Conservation (phyloP, 495 filamentous ascomycete species). For the Talaromyces stipitatus region DNA sequence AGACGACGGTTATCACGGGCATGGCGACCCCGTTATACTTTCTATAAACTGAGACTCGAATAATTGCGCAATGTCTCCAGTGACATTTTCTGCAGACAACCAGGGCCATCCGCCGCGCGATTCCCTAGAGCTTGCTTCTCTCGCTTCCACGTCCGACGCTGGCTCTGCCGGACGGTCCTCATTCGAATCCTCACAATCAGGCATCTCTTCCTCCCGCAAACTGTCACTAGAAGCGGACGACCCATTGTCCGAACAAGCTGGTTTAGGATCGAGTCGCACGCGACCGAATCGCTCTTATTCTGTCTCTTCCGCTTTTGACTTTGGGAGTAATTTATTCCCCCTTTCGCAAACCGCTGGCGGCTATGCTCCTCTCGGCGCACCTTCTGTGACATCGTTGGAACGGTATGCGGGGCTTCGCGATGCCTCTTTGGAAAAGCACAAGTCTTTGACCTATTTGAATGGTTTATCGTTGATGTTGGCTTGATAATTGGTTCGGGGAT, state of each 20-base stretch:
- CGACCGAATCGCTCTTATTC: conserved; percentile 69
- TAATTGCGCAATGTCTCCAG: conserved; percentile 24
- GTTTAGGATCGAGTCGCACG: conserved; percentile 35
- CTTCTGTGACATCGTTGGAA: conserved; percentile 45
- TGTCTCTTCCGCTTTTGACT: conserved; percentile 89
- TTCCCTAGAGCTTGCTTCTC: conserved; percentile 91
- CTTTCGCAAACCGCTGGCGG: conserved; percentile 76
- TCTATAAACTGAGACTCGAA: neutral
- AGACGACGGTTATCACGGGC: neutral
- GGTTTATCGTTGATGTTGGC: conserved; percentile 79
- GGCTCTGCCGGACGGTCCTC: conserved; percentile 49
- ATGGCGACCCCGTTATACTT: neutral
- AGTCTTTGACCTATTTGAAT: conserved; percentile 90
- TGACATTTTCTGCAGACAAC: conserved; percentile 16
- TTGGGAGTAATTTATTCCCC: conserved; percentile 82
- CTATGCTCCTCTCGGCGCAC: conserved; percentile 75
- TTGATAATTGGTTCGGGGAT: conserved; percentile 97
- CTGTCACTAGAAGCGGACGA: conserved; percentile 84
- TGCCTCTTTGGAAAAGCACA: conserved; percentile 79
- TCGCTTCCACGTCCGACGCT: conserved; percentile 69
- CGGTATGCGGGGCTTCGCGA: conserved; percentile 37
- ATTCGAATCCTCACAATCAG: conserved; percentile 69
- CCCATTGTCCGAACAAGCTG: conserved; percentile 54
- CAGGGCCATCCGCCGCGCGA: conserved; percentile 46
- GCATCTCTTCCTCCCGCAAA: conserved; percentile 83